Percentiles rank a stretch among this genome's conserved stretches.
phyloP scores from a whole-genome alignment of 2,329 filamentous ascomycete species.

The Fusarium udum region DNA sequence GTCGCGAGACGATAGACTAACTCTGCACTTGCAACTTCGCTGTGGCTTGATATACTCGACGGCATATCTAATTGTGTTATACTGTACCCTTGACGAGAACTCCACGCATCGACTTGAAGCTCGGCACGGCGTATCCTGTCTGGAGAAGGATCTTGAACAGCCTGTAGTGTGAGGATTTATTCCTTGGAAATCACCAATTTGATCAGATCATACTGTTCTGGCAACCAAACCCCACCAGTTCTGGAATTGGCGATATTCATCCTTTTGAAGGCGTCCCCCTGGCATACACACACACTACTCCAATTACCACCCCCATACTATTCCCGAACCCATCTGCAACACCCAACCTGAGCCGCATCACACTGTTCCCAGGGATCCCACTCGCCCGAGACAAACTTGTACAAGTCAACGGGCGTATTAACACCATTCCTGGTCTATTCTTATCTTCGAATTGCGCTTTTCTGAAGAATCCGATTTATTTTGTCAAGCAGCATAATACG shows the following conservation, averaged over 20 bases:
- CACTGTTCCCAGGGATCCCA: background rate
- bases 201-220: background rate
- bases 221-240: constrained; percentile 1
- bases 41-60: background rate
- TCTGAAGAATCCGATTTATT: background rate
- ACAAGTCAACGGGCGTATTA: background rate
- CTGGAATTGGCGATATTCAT: constrained; percentile 9
- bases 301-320: constrained; percentile 5
- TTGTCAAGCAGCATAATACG: background rate
- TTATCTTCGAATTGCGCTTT: background rate
- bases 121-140: background rate
- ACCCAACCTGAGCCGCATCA: constrained; percentile 13
- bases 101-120: background rate
- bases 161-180: background rate
- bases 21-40: background rate
- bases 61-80: background rate
- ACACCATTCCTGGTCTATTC: background rate
- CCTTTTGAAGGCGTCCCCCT: background rate
- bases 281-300: constrained; percentile 1
- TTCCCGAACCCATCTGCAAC: constrained; percentile 13
- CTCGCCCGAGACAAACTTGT: constrained; percentile 4
- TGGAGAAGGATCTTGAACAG: constrained; percentile 1
- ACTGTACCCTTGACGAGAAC: background rate
- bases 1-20: background rate
- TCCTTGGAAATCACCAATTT: background rate